These are phyloP conservation scores for Cyclocybe cylindracea DNA, from an alignment of 768 basidiomycete genomes.

Conservation along the genomic window DNA sequence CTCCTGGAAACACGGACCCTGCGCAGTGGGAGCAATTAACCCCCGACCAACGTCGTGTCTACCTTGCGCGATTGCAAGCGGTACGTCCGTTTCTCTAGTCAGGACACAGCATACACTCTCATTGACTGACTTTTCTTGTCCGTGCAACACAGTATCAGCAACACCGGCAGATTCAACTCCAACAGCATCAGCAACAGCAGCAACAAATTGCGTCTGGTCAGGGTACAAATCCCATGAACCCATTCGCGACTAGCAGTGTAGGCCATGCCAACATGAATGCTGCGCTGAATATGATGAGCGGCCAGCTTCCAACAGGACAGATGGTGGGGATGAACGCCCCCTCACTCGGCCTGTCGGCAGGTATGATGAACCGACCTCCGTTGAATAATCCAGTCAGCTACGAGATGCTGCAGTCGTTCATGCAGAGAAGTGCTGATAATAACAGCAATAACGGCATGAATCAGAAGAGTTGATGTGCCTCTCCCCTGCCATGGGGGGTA, in stretches of 20 bases:
- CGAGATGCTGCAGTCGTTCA: constrained; percentile 46
- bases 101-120: no score
- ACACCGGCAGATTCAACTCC: constrained; percentile 25
- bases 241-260: no score
- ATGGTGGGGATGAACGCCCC: constrained; percentile 18
- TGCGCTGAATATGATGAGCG: constrained; percentile 17
- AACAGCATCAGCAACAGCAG: constrained; percentile 7
- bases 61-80: no score
- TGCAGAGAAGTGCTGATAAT: constrained; percentile 34
- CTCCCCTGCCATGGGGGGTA: not conserved
- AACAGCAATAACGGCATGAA: constrained; percentile 8
- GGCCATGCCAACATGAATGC: constrained; percentile 15
- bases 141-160: constrained; percentile 16
- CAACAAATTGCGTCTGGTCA: constrained; percentile 8
- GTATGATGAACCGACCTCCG: constrained; percentile 5
- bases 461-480: constrained; percentile 1
- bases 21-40: constrained; percentile 23
- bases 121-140: constrained; percentile 3
- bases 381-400: constrained; percentile 29
- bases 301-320: constrained; percentile 1
- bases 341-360: constrained; percentile 7
- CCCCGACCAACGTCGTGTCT: constrained; percentile 23
- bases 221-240: no score
- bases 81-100: no score
- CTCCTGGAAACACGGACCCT: constrained; percentile 10